These are phyloP conservation scores for Copromyces sp. DNA, from an alignment of 495 filamentous ascomycete species.

Conservation along the genomic window DNA sequence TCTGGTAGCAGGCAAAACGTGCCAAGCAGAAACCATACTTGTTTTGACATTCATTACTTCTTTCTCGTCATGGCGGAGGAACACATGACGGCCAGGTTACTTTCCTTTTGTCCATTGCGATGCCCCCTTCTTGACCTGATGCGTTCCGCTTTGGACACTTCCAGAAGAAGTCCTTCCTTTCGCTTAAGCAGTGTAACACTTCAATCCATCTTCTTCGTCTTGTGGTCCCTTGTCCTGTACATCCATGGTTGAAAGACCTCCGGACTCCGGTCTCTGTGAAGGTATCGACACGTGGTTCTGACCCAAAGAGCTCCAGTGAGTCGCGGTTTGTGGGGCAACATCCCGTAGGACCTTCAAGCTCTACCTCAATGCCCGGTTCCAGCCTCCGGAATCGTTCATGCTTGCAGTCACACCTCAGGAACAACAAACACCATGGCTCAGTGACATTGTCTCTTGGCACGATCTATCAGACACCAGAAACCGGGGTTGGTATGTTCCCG, in stretches of 20 bases:
- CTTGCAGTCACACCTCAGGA: too few species aligned
- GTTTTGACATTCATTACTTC: not conserved
- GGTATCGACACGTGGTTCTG: not conserved
- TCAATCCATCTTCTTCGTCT: not conserved
- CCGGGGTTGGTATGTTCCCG: not conserved
- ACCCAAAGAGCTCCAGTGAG: not conserved
- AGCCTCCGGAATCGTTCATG: too few species aligned
- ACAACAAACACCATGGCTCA: not conserved
- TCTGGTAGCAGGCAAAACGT: not conserved
- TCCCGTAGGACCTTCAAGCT: not conserved
- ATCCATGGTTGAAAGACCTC: not conserved
- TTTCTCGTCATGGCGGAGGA: not conserved
- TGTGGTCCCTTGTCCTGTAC: not conserved
- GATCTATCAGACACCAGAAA: not conserved
- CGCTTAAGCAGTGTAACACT: not conserved
- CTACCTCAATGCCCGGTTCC: rapidly evolving
- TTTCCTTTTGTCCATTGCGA: not conserved
- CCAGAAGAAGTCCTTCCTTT: not conserved
- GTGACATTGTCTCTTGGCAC: not conserved
- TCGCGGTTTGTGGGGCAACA: not conserved
- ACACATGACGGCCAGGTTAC: not conserved
- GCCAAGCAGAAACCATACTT: not conserved
- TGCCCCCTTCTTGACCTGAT: not conserved
- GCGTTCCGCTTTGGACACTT: not conserved
- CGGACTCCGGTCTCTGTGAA: not conserved